Conservation (phyloP, 306 rosid genomes). For the Trichosanthes cucumerina region DNA sequence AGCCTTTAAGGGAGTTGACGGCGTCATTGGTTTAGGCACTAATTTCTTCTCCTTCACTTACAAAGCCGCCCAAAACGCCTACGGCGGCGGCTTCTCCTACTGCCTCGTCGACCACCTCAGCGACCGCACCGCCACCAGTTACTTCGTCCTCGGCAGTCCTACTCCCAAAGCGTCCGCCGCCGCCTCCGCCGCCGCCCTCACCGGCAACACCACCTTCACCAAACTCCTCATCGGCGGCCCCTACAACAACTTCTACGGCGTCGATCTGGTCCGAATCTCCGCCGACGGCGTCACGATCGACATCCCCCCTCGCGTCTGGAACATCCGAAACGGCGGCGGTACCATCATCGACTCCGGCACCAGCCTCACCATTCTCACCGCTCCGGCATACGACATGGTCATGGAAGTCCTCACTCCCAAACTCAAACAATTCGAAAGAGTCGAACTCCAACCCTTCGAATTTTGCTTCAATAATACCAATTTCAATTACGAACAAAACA, state of each 20-base stretch:
- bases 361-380: conserved; percentile 26
- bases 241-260: conserved; percentile 31
- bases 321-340: conserved; percentile 35
- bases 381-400: conserved; percentile 32
- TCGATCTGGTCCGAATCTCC: conserved; percentile 36
- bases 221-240: conserved; percentile 15
- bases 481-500: conserved; percentile 10
- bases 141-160: conserved; percentile 35
- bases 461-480: conserved; percentile 37
- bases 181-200: conserved; percentile 29
- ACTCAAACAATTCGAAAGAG: background rate
- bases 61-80: conserved; percentile 23
- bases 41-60: conserved; percentile 30
- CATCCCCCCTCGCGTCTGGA: conserved; percentile 46
- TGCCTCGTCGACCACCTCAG: conserved; percentile 71
- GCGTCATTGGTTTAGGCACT: conserved; percentile 56
- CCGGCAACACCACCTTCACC: conserved; percentile 17
- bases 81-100: conserved; percentile 53
- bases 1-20: conserved; percentile 31
- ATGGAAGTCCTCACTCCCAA: conserved; percentile 17
- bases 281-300: conserved; percentile 26
- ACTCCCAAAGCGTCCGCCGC: conserved; percentile 21
- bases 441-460: conserved; percentile 12
- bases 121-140: conserved; percentile 31
- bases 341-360: conserved; percentile 62